These are phyloP conservation scores for Nigrospora sphaerica DNA, from an alignment of 2,329 filamentous ascomycete genomes.

Conservation along the genomic window DNA sequence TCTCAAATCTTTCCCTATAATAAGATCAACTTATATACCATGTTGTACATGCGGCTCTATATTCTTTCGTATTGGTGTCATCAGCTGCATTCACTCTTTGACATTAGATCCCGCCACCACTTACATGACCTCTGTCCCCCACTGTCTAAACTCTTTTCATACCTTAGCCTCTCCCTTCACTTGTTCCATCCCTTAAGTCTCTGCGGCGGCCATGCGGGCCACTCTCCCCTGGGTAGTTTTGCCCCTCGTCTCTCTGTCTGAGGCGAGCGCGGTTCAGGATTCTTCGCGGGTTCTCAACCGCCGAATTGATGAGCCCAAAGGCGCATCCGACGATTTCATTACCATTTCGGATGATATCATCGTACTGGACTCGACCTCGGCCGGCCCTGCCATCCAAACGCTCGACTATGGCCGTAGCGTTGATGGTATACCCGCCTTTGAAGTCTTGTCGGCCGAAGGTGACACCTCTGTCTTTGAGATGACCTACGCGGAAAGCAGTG, in stretches of 20 bases:
- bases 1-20: too few species aligned
- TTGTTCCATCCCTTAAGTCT: neutral
- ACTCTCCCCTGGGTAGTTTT: neutral
- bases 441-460: constrained; percentile 4
- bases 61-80: too few species aligned
- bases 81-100: too few species aligned
- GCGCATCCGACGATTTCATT: neutral
- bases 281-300: neutral
- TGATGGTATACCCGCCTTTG: constrained; percentile 8
- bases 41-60: too few species aligned
- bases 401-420: constrained; percentile 6
- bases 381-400: neutral
- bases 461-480: constrained; percentile 9
- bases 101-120: too few species aligned
- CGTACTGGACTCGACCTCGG: neutral
- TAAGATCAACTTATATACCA: too few species aligned
- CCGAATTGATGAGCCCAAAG: neutral
- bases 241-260: neutral
- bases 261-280: neutral
- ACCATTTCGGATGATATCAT: neutral
- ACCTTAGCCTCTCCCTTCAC: too few species aligned
- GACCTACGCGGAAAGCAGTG: constrained; percentile 6
- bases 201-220: neutral
- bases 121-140: too few species aligned
- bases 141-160: too few species aligned